Percentiles rank a stretch among this genome's conserved stretches.
These are phyloP conservation scores for Fusarium setosum DNA, from an alignment of 2,329 filamentous ascomycete genomes.

Conservation along the genomic window DNA sequence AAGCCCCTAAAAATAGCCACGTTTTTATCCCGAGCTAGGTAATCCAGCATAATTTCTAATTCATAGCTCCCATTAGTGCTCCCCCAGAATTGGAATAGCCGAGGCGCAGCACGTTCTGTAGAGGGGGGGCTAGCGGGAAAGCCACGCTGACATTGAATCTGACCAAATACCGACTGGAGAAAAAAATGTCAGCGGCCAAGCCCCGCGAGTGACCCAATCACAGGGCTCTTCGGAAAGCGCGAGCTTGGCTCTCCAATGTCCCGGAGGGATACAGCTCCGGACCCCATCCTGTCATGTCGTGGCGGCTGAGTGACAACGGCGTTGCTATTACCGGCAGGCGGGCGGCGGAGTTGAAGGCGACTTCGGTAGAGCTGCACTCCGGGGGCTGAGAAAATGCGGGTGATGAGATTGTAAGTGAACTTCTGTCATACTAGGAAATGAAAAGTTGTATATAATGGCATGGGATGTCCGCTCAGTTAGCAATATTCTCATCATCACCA, in stretches of 20 bases:
- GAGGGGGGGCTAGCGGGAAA: conserved; percentile 28
- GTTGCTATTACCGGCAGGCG: conserved; percentile 34
- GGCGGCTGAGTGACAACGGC: conserved; percentile 20
- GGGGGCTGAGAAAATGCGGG: not conserved
- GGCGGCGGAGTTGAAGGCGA: conserved; percentile 3
- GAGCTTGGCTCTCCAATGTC: not conserved
- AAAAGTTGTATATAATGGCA: conserved; percentile 37
- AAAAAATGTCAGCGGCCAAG: conserved; percentile 30
- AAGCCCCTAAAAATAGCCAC: conserved; percentile 5
- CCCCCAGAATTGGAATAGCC: not conserved
- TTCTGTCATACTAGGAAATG: not conserved
- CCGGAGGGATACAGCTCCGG: conserved; percentile 24
- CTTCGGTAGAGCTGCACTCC: not conserved
- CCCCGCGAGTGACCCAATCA: conserved; percentile 13
- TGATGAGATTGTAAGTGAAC: not conserved
- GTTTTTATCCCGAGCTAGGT: not conserved
- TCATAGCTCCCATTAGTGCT: not conserved
- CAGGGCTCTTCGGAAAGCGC: too few relatives aligned
- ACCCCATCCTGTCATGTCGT: not conserved
- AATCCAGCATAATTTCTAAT: conserved; percentile 13
- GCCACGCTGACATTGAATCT: conserved; percentile 22
- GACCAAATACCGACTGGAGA: not conserved
- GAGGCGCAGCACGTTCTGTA: conserved; percentile 30
- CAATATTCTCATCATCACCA: conserved; percentile 30
- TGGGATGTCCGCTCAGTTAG: conserved; percentile 6